Conservation (phyloP, 139 green algal species). For the Zygnema cylindricum region DNA sequence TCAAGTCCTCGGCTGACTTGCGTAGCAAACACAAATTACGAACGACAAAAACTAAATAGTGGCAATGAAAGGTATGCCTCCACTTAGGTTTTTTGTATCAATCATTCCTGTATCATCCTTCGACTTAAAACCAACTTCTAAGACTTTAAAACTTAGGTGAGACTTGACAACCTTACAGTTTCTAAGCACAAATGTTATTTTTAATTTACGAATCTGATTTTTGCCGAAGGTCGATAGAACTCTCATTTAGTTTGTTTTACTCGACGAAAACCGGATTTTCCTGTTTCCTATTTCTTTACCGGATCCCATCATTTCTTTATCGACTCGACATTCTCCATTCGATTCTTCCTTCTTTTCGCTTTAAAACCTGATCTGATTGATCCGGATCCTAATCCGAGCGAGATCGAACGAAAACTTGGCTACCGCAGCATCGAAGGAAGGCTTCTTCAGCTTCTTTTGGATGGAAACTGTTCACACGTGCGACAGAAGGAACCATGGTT, state of each 20-base stretch:
- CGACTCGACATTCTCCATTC: not conserved
- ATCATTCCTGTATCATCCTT: not conserved
- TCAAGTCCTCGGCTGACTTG: not conserved
- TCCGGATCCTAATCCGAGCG: not conserved
- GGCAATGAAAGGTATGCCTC: too few species aligned
- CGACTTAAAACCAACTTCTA: not conserved
- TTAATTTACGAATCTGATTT: not conserved
- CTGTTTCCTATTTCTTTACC: too few species aligned
- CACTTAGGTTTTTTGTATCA: not conserved
- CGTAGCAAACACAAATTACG: too few species aligned
- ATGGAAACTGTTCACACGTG: too few species aligned
- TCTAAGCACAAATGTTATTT: not conserved
- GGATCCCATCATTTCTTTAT: not conserved
- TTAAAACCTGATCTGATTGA: too few species aligned
- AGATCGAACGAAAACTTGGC: not conserved
- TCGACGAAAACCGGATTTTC: too few species aligned
- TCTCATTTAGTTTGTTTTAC: not conserved
- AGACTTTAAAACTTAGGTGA: not conserved
- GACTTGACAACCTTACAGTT: not conserved
- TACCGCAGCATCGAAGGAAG: conserved; percentile 18
- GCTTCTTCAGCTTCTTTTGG: conserved; percentile 9
- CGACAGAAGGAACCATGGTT: too few species aligned
- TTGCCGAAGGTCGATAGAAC: not conserved
- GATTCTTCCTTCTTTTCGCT: not conserved
- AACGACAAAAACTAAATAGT: too few species aligned